These are phyloP conservation scores for Suaeda aralocaspica DNA, from an alignment of 148 eudicot genomes.

Conservation along the genomic window DNA sequence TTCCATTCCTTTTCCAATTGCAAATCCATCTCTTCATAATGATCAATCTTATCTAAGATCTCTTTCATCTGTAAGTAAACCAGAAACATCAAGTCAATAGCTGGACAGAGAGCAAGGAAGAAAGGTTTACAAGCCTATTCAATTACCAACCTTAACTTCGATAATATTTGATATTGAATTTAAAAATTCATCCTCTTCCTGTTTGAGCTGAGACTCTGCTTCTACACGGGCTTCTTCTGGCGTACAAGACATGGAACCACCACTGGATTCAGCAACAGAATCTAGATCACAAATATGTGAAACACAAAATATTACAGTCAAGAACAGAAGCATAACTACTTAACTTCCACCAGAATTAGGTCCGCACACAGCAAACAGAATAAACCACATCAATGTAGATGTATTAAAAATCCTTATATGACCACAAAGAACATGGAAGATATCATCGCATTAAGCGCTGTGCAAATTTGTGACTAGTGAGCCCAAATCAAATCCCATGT, in stretches of 20 bases:
- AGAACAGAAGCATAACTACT: not conserved
- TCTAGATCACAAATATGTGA: conserved; percentile 34
- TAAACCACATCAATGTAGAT: not conserved
- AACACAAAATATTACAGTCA: not conserved
- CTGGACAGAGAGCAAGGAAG: too few species aligned
- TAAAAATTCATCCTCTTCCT: conserved; percentile 69
- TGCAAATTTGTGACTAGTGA: not conserved
- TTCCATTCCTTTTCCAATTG: conserved; percentile 70
- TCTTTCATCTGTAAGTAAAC: conserved; percentile 46
- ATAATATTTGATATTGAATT: conserved; percentile 51
- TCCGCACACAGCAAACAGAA: not conserved
- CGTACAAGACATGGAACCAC: conserved; percentile 23
- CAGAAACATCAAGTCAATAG: not conserved
- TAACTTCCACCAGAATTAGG: not conserved
- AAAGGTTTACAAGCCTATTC: not conserved
- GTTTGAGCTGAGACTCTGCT: conserved; percentile 49
- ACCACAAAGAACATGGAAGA: not conserved
- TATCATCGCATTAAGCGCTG: not conserved
- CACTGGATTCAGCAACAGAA: conserved; percentile 33
- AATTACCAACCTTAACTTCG: conserved; percentile 61
- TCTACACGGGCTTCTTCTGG: conserved; percentile 45
- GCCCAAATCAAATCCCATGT: not conserved
- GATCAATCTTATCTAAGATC: conserved; percentile 49
- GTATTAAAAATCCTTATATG: not conserved
- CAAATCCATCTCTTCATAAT: conserved; percentile 53